Evolutionary conservation across 2,329 filamentous ascomycete genomes (phyloP).

Genomic region (Nakataea oryzae): DNA sequence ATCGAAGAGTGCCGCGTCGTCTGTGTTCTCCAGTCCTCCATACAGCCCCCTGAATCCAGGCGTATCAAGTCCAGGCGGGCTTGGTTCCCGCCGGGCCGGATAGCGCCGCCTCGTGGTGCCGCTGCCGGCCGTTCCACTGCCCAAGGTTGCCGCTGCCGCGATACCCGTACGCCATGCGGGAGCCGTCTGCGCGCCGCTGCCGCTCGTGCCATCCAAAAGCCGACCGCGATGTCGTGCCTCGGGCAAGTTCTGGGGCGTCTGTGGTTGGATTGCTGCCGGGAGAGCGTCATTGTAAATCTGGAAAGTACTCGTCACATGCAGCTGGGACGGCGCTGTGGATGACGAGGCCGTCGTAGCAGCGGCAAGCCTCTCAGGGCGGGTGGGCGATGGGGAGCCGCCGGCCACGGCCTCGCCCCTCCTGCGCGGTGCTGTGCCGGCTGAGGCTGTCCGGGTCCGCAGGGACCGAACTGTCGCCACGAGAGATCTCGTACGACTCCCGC

Average conservation of each 20-base stretch:
- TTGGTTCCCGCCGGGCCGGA: slow-evolving; percentile 15
- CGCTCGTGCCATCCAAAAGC: slow-evolving; percentile 9
- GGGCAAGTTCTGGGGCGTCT: slow-evolving; percentile 37
- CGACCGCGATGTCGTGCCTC: slow-evolving; percentile 35
- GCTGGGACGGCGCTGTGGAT: neutral
- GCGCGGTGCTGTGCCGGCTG: neutral
- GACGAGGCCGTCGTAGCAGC: neutral
- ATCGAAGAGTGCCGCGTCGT: slow-evolving; percentile 26
- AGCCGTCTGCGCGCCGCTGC: slow-evolving; percentile 30
- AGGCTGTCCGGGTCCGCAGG: neutral
- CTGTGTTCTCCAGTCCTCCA: slow-evolving; percentile 36
- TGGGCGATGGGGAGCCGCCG: neutral
- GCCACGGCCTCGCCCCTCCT: neutral
- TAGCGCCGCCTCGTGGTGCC: slow-evolving; percentile 8
- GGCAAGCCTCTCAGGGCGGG: neutral
- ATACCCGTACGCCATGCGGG: slow-evolving; percentile 16
- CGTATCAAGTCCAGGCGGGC: slow-evolving; percentile 26
- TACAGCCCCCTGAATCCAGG: slow-evolving; percentile 35
- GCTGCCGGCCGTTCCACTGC: slow-evolving; percentile 8
- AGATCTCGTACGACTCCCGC: neutral
- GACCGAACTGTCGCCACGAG: neutral
- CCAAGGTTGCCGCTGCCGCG: neutral
- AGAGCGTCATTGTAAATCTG: slow-evolving; percentile 35
- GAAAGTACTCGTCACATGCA: slow-evolving; percentile 11
- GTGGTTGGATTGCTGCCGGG: slow-evolving; percentile 33